These are phyloP conservation scores for Polytrichum commune DNA, from an alignment of 225 moss, liverwort and hornwort genomes.

Conservation along the genomic window DNA sequence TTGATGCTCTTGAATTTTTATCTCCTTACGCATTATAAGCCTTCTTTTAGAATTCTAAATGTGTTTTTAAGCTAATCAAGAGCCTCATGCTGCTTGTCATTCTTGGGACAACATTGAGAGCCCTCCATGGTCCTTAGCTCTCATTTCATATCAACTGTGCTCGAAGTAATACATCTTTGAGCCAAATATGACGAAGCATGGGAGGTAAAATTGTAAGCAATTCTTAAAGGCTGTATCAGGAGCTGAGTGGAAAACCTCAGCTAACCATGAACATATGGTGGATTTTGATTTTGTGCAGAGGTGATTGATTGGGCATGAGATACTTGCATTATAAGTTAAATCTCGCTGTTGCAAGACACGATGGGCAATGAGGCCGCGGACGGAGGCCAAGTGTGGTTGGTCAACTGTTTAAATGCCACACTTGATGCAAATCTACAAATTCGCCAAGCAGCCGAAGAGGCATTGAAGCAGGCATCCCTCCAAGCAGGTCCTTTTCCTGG, in stretches of 20 bases:
- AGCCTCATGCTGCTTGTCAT: no score
- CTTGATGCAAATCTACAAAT: conserved; percentile 70
- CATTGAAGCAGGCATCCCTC: conserved; percentile 71
- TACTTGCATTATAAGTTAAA: conserved; percentile 10
- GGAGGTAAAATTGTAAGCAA: no score
- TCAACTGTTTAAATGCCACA: conserved; percentile 75
- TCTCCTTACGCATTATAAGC: no score
- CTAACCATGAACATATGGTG: not conserved
- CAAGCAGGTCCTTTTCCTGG: conserved; percentile 50
- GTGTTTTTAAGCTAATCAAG: no score
- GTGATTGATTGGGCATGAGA: conserved; percentile 24
- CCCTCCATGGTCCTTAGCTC: no score
- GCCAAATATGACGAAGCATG: no score
- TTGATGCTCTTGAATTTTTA: no score
- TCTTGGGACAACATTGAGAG: no score
- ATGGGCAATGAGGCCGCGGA: conserved; percentile 47
- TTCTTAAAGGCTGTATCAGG: not conserved
- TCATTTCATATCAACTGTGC: no score
- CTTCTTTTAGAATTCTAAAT: no score
- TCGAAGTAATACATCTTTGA: no score
- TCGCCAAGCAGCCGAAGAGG: conserved; percentile 82
- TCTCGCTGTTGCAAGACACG: conserved; percentile 31
- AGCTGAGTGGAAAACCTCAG: not conserved
- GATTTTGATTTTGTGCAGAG: conserved; percentile 7
- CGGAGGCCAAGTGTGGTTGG: conserved; percentile 70